Conservation (phyloP, 1,284 basidiomycete species). For the Coniophora puteana region DNA sequence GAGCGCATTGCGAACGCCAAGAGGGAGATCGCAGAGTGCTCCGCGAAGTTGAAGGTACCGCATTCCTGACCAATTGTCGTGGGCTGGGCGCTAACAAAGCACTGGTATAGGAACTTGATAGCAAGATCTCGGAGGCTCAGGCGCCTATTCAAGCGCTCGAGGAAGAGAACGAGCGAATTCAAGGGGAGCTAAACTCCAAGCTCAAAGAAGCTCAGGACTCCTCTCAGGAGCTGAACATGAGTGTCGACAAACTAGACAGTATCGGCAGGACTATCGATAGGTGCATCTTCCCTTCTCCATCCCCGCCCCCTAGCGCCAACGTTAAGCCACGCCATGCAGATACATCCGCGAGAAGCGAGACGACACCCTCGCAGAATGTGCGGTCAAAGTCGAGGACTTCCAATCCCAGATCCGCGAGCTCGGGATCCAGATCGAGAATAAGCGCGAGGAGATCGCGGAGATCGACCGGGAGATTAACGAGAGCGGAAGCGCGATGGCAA, state of each 20-base stretch:
- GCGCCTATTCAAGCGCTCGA: slow-evolving; percentile 70
- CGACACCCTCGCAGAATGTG: slow-evolving; percentile 60
- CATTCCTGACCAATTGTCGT: slow-evolving; percentile 1
- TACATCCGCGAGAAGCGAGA: slow-evolving; percentile 72
- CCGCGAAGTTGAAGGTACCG: slow-evolving; percentile 43
- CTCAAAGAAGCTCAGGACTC: slow-evolving; percentile 49
- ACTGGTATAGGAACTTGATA: slow-evolving; percentile 57
- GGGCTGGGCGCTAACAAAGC: not conserved
- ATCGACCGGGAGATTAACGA: slow-evolving; percentile 75
- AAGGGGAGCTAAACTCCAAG: slow-evolving; percentile 48
- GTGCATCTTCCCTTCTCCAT: slow-evolving; percentile 32
- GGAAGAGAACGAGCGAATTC: slow-evolving; percentile 50
- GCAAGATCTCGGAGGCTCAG: slow-evolving; percentile 57
- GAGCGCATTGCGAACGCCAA: slow-evolving; percentile 59
- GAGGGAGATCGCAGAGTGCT: slow-evolving; percentile 47
- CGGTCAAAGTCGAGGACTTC: slow-evolving; percentile 55
- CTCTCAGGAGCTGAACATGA: slow-evolving; percentile 65
- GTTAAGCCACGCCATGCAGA: slow-evolving; percentile 33
- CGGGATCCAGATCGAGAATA: slow-evolving; percentile 46
- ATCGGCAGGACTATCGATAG: slow-evolving; percentile 62
- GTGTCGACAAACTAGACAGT: slow-evolving; percentile 58
- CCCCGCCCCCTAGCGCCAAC: slow-evolving; percentile 4
- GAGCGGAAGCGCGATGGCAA: slow-evolving; percentile 65
- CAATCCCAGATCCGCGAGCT: slow-evolving; percentile 59
- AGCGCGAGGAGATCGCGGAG: slow-evolving; percentile 47